phyloP scores from a whole-genome alignment of 208 protist species.

The Acanthamoeba lenticulata region DNA sequence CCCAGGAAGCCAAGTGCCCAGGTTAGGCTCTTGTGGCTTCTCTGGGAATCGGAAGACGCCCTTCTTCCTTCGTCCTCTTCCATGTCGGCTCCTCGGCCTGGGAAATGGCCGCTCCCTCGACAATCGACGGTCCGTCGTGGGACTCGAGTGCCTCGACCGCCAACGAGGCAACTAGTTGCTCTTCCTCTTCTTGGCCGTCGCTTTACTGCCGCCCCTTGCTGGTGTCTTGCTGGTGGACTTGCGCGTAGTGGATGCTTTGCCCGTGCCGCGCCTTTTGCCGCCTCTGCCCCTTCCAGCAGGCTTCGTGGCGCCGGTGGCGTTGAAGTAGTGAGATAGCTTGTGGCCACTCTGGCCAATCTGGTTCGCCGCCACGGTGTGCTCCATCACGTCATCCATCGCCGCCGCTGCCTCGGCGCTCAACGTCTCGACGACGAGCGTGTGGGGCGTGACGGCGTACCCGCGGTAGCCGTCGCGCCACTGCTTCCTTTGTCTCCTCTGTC shows the following conservation, averaged over 20 bases:
- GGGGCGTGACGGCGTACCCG: not conserved
- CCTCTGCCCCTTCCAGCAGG: not conserved
- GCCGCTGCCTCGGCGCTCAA: not conserved
- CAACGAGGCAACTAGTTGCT: too few species aligned
- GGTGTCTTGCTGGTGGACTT: not conserved
- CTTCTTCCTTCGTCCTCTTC: too few species aligned
- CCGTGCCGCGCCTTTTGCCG: not conserved
- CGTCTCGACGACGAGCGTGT: not conserved
- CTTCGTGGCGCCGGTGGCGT: too few species aligned
- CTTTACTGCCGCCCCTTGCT: not conserved
- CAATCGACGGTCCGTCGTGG: too few species aligned
- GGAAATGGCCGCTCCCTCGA: too few species aligned
- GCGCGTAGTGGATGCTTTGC: not conserved
- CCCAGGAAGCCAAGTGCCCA: not conserved
- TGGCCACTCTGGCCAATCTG: too few species aligned
- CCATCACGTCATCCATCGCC: not conserved
- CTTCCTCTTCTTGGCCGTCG: not conserved
- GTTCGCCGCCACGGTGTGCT: not conserved
- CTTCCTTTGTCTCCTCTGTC: not conserved
- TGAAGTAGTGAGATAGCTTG: slow-evolving; percentile 10
- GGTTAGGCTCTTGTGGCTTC: not conserved
- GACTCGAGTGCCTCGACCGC: too few species aligned
- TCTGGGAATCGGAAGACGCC: too few species aligned
- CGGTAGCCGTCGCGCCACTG: not conserved
- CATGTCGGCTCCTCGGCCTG: too few species aligned